These are phyloP conservation scores for Penicillium diatomitis DNA, from an alignment of 495 filamentous ascomycete genomes.

Conservation along the genomic window DNA sequence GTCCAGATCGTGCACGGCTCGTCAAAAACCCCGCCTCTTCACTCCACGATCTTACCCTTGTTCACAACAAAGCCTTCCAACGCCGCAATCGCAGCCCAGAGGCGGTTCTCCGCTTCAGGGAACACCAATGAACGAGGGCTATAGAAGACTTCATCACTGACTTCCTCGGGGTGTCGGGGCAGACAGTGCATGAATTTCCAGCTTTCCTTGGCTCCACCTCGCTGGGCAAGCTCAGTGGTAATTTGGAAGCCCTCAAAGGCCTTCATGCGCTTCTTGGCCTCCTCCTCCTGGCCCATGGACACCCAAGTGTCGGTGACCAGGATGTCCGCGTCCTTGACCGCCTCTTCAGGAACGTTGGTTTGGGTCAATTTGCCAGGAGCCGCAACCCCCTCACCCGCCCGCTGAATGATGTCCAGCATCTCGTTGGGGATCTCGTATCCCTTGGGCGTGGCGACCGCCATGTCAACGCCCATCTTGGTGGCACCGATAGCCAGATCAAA, in stretches of 20 bases:
- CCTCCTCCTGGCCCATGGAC: conserved; percentile 92
- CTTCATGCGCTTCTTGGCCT: conserved; percentile 62
- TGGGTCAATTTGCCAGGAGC: conserved; percentile 59
- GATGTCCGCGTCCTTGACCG: conserved; percentile 79
- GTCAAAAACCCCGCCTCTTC: conserved; percentile 5
- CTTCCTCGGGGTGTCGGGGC: conserved; percentile 89
- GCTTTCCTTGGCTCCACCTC: conserved; percentile 74
- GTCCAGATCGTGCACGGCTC: neutral
- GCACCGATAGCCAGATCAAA: conserved; percentile 85
- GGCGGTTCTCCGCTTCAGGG: conserved; percentile 83
- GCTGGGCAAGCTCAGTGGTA: conserved; percentile 67
- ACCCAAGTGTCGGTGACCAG: conserved; percentile 96
- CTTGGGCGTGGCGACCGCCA: conserved; percentile 76
- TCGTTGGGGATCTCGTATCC: conserved; percentile 66
- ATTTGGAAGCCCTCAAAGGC: conserved; percentile 88
- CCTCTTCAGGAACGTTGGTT: conserved; percentile 75
- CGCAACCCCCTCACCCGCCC: conserved; percentile 45
- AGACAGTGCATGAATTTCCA: conserved; percentile 99
- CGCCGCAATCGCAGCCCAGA: conserved; percentile 82
- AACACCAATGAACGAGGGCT: conserved; percentile 74
- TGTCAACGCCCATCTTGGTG: conserved; percentile 73
- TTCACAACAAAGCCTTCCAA: conserved; percentile 89
- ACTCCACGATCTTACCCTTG: conserved; percentile 59
- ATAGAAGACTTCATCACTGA: conserved; percentile 91
- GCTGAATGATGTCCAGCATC: conserved; percentile 61